Base-by-base conservation (phyloP, 2,329 filamentous ascomycete species). In the Colletotrichum chrysophilum region DNA sequence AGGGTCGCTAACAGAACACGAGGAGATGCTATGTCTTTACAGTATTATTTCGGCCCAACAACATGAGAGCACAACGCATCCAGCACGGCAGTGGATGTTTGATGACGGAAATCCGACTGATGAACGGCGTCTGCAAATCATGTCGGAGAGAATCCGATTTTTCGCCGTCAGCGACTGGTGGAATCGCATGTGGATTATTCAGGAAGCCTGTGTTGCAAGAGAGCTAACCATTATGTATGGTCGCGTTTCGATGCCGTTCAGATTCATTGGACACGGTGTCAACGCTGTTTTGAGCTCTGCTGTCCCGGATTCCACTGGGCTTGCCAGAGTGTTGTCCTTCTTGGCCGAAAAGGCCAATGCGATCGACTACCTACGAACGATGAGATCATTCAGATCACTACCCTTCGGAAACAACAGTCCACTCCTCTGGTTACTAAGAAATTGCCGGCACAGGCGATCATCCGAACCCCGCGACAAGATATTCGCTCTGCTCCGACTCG, bases 401-500 rank as follows among this genome's bases (percentile, higher is more conserved):
- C 4, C 62, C 7, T 6, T 65, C 8, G 24, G 34, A 8, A 56
- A 21, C 14, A 67, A 30, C 14, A 76, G 32, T 7, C 34, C 76
- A 0, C 66, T 79, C 1, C 34, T 79, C 7, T 72, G 77, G 55
- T 36, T 78, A 3, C 70, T 78, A 2, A 74, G 69, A 10, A 66
- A 52, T 21, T 78, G 76, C 13, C 60, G 71, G 21, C 14, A n/a
- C 6, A 68, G 74, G 3, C 70, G 66, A 21, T 74, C 77, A 3
- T 74, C 77, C 1, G 77, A 78, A 16, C 74, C 78, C 1, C 70
- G 77, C 10, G 77, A 79, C 61, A 78, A 77, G 28, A 66, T 78
- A 1, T 74, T 74, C 34, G 78, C 76, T 5, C 68, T 79, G 2
- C 48, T 78, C 3, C 66, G 52, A 6, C 56, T 26, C 5, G 26